Conservation (phyloP, 2,329 filamentous ascomycete species). For the Trichoderma brevicompactum region DNA sequence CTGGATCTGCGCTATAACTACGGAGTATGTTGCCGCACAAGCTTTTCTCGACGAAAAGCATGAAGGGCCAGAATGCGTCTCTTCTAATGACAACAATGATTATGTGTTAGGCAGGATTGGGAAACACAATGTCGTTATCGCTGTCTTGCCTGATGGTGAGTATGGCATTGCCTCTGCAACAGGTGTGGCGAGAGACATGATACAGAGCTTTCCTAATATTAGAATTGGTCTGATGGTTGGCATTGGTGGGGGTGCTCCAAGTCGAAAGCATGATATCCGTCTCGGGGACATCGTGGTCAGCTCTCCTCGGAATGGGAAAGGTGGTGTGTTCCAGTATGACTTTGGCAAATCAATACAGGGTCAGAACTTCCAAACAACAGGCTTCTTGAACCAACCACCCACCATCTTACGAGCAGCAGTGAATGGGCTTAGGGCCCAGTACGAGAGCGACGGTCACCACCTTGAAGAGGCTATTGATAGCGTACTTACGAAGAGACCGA, state of each 20-base stretch:
- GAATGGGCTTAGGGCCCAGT: not conserved
- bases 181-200: conserved; percentile 33
- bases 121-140: conserved; percentile 33
- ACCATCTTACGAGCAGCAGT: conserved; percentile 22
- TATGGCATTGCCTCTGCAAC: conserved; percentile 33
- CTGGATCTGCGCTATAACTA: conserved; percentile 48
- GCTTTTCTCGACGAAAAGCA: conserved; percentile 11
- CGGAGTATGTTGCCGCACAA: conserved; percentile 45
- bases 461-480: not conserved
- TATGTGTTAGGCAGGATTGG: conserved; percentile 29
- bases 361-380: conserved; percentile 28
- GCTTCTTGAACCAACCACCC: conserved; percentile 32
- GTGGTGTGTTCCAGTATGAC: conserved; percentile 33
- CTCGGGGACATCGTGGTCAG: conserved; percentile 31
- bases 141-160: conserved; percentile 29
- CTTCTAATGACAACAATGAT: conserved; percentile 14
- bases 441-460: not conserved
- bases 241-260: conserved; percentile 43
- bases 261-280: conserved; percentile 40
- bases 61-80: conserved; percentile 4
- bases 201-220: conserved; percentile 28
- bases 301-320: not conserved
- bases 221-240: conserved; percentile 33
- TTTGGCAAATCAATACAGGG: conserved; percentile 28
- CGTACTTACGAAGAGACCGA: not conserved